Conservation (phyloP, 78 protist species). For the Ministeria vibrans region DNA sequence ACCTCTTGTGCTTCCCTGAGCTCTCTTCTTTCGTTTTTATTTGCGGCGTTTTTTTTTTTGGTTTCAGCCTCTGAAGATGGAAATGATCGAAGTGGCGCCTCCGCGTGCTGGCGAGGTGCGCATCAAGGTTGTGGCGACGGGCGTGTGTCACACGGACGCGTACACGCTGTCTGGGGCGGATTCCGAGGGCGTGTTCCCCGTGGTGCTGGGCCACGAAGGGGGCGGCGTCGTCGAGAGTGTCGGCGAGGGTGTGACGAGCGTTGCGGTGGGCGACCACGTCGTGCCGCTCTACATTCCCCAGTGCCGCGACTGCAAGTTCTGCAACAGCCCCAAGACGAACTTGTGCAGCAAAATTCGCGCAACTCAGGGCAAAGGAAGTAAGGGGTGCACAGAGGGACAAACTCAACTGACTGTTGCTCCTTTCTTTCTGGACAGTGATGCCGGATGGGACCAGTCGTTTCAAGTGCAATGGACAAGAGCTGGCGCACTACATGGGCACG, state of each 20-base stretch:
- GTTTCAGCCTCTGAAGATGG: constrained; percentile 31
- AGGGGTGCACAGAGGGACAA: not conserved
- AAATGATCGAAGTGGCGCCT: constrained; percentile 75
- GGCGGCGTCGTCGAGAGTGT: constrained; percentile 84
- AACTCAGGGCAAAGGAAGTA: constrained; percentile 46
- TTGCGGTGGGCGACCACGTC: constrained; percentile 39
- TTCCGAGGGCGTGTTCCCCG: constrained; percentile 79
- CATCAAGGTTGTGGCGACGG: constrained; percentile 61
- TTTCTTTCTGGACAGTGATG: constrained; percentile 44
- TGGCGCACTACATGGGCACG: constrained; percentile 40
- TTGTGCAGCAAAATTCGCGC: constrained; percentile 58
- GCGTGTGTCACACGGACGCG: constrained; percentile 91
- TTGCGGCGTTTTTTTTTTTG: too few species aligned
- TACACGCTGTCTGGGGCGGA: constrained; percentile 52
- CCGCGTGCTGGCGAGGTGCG: constrained; percentile 91
- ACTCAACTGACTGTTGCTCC: not conserved
- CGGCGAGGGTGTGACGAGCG: constrained; percentile 86
- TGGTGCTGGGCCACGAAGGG: constrained; percentile 90
- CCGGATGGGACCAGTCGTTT: constrained; percentile 73
- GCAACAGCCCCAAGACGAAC: constrained; percentile 71
- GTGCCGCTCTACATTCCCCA: constrained; percentile 56
- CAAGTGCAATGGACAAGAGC: constrained; percentile 41
- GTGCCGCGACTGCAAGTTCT: constrained; percentile 46
- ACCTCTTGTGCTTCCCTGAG: constrained; percentile 1
- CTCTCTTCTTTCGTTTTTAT: not conserved